These are phyloP conservation scores for Malassezia nana DNA, from an alignment of 1,284 basidiomycete genomes.

Conservation along the genomic window DNA sequence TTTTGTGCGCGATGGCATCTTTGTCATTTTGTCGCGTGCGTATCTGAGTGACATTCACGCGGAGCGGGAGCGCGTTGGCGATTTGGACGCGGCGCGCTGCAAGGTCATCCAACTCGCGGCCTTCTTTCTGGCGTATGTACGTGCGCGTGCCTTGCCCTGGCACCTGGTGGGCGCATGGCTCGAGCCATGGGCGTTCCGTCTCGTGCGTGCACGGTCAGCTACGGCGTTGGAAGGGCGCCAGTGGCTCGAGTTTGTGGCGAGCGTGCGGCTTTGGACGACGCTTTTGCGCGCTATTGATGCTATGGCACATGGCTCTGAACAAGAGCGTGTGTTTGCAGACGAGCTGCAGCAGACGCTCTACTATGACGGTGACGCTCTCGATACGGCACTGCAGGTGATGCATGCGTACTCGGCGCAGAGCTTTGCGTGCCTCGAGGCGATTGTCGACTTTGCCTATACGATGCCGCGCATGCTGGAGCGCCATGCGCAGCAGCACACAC, in stretches of 20 bases:
- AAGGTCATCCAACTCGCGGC: conserved; percentile 36
- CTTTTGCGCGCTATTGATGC: conserved; percentile 40
- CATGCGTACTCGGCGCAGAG: conserved; percentile 39
- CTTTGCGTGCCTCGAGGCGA: conserved; percentile 36
- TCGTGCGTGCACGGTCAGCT: conserved; percentile 34
- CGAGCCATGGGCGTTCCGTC: conserved; percentile 42
- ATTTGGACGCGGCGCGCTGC: conserved; percentile 39
- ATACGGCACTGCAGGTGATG: conserved; percentile 30
- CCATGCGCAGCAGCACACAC: conserved; percentile 33
- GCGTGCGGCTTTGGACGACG: conserved; percentile 40
- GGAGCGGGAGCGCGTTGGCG: conserved; percentile 42
- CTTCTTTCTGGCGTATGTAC: conserved; percentile 46
- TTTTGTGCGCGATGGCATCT: conserved; percentile 28
- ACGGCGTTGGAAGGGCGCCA: conserved; percentile 27
- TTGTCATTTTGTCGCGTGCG: conserved; percentile 1
- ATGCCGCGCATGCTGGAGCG: conserved; percentile 44
- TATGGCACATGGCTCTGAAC: conserved; percentile 27
- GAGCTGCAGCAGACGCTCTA: conserved; percentile 40
- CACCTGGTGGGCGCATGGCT: conserved; percentile 34
- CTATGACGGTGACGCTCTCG: conserved; percentile 40
- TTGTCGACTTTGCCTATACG: conserved; percentile 36
- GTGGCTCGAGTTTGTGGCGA: conserved; percentile 44
- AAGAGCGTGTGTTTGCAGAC: conserved; percentile 33
- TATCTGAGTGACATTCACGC: conserved; percentile 41
- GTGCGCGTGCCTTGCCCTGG: conserved; percentile 33